Conservation (phyloP, 208 protist genomes). For the Angomonas ambiguus region DNA sequence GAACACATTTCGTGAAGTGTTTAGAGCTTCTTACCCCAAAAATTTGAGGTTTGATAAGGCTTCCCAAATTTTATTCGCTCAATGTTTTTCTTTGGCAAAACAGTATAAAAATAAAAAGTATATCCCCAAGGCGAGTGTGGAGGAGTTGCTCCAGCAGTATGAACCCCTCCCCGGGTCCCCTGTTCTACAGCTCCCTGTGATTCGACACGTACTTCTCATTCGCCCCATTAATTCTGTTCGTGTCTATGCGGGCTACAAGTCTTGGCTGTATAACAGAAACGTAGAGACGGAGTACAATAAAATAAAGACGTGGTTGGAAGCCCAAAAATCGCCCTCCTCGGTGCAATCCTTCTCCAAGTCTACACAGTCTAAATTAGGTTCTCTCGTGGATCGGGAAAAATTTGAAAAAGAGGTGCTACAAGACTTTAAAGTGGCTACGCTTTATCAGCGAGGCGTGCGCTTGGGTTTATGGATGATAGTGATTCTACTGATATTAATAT, state of each 20-base stretch:
- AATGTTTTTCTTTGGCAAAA: slow-evolving; percentile 53
- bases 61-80: slow-evolving; percentile 74
- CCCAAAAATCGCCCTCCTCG: slow-evolving; percentile 15
- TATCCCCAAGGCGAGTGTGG: slow-evolving; percentile 60
- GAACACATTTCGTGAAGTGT: slow-evolving; percentile 61
- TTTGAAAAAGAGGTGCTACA: slow-evolving; percentile 77
- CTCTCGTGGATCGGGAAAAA: slow-evolving; percentile 60
- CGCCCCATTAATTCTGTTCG: slow-evolving; percentile 65
- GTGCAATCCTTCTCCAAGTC: background rate
- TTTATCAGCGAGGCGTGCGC: slow-evolving; percentile 76
- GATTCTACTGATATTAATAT: slow-evolving; percentile 35
- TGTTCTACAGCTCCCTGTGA: slow-evolving; percentile 72
- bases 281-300: slow-evolving; percentile 66
- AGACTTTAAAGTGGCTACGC: slow-evolving; percentile 69
- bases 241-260: slow-evolving; percentile 28
- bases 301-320: slow-evolving; percentile 54
- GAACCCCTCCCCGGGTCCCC: slow-evolving; percentile 43
- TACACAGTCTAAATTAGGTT: slow-evolving; percentile 17
- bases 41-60: slow-evolving; percentile 77
- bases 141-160: slow-evolving; percentile 54
- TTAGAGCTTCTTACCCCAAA: slow-evolving; percentile 68
- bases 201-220: slow-evolving; percentile 71
- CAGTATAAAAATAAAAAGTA: slow-evolving; percentile 76
- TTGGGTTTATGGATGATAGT: slow-evolving; percentile 31
- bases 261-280: slow-evolving; percentile 73